Evolutionary conservation across 495 filamentous ascomycete species (phyloP).

Genomic region (Parmelia sp.): DNA sequence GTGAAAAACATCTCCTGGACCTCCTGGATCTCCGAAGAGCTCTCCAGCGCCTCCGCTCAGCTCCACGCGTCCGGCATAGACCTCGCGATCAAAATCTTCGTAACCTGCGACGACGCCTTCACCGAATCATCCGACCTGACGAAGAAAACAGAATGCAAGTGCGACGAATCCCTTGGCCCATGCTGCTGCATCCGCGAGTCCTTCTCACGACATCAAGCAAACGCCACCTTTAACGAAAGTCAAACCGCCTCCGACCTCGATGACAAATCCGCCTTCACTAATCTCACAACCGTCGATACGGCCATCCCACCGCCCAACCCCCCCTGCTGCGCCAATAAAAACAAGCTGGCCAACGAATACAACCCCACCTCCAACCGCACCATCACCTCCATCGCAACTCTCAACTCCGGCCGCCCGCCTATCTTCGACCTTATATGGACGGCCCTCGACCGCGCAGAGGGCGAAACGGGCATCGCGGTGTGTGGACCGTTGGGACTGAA

Average conservation of each 20-base stretch:
- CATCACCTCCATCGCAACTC: conserved; percentile 1
- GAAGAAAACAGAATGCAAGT: conserved; percentile 8
- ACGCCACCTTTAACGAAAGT: background rate
- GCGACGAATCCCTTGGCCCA: conserved; percentile 26
- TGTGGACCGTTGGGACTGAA: conserved; percentile 69
- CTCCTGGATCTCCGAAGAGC: conserved; percentile 54
- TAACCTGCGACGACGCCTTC: conserved; percentile 49
- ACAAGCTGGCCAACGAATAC: background rate
- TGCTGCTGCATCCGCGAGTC: conserved; percentile 22
- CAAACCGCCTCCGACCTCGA: background rate
- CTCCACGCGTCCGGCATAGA: conserved; percentile 31
- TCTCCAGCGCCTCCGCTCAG: conserved; percentile 46
- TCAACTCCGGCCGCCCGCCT: conserved; percentile 17
- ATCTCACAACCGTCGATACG: background rate
- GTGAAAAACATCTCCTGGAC: conserved; percentile 59
- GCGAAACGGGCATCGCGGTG: conserved; percentile 77
- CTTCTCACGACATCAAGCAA: background rate
- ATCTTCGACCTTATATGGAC: conserved; percentile 40
- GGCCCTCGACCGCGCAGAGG: conserved; percentile 63
- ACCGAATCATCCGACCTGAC: conserved; percentile 13
- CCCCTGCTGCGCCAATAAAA: background rate
- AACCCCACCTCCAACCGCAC: background rate
- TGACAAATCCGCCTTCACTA: background rate
- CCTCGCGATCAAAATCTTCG: conserved; percentile 49
- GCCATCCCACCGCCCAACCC: background rate